Evolutionary conservation across 352 stramenopile genomes (phyloP).

Genomic region (Pythium folliculosum): DNA sequence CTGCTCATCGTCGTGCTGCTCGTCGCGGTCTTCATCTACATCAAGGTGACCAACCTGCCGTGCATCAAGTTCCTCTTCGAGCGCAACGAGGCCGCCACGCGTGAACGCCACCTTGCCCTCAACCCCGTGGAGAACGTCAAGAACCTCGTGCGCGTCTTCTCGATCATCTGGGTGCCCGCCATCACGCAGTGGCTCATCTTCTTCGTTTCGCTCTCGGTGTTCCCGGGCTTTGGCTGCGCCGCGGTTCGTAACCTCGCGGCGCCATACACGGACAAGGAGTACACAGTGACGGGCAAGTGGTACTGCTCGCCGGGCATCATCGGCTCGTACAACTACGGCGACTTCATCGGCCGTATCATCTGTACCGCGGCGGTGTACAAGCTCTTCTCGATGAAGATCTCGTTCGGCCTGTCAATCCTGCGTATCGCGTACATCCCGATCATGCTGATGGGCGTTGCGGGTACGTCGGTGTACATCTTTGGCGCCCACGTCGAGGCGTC

Average conservation of each 20-base stretch:
- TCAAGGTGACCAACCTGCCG: slow-evolving; percentile 33
- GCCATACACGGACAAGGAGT: slow-evolving; percentile 24
- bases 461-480: slow-evolving; percentile 34
- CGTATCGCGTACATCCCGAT: slow-evolving; percentile 33
- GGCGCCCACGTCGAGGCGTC: slow-evolving; percentile 13
- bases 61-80: slow-evolving; percentile 58
- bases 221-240: slow-evolving; percentile 56
- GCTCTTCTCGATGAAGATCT: slow-evolving; percentile 30
- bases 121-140: slow-evolving; percentile 35
- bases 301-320: slow-evolving; percentile 39
- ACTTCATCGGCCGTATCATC: slow-evolving; percentile 37
- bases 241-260: slow-evolving; percentile 36
- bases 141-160: slow-evolving; percentile 51
- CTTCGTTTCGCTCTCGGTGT: slow-evolving; percentile 59
- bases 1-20: slow-evolving; percentile 56
- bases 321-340: slow-evolving; percentile 40
- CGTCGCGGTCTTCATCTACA: slow-evolving; percentile 47
- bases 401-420: slow-evolving; percentile 21
- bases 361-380: slow-evolving; percentile 30
- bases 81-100: slow-evolving; percentile 39
- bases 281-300: slow-evolving; percentile 21
- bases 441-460: slow-evolving; percentile 31
- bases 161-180: slow-evolving; percentile 49
- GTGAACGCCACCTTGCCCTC: slow-evolving; percentile 34
- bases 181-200: slow-evolving; percentile 58